Conservation (phyloP, 805 yeast genomes). For the Candida gorgasii region DNA sequence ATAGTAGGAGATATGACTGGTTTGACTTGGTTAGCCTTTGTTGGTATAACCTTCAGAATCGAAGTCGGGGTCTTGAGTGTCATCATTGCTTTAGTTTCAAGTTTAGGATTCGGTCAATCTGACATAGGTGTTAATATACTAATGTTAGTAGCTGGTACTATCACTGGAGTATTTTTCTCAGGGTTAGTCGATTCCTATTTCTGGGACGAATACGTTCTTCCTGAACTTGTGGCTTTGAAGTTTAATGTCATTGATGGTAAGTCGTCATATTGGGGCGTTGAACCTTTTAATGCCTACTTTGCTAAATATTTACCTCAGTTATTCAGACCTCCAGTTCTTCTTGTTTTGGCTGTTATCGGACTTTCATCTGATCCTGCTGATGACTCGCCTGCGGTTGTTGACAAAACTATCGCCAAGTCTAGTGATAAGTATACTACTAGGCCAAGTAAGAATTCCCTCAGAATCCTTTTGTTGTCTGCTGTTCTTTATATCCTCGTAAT, state of each 20-base stretch:
- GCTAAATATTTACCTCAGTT: conserved; percentile 42
- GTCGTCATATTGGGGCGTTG: conserved; percentile 79
- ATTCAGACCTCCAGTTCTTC: conserved; percentile 48
- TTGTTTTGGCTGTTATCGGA: conserved; percentile 36
- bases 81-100: conserved; percentile 48
- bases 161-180: conserved; percentile 52
- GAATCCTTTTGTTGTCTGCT: conserved; percentile 52
- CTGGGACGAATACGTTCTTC: conserved; percentile 65
- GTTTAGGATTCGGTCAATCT: conserved; percentile 48
- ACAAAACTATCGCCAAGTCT: background rate
- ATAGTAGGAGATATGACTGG: conserved; percentile 50
- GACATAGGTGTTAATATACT: conserved; percentile 37
- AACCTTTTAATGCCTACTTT: conserved; percentile 73
- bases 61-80: conserved; percentile 62
- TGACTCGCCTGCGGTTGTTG: conserved; percentile 22
- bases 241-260: conserved; percentile 80
- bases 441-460: conserved; percentile 36
- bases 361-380: conserved; percentile 46
- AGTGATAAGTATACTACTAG: conserved; percentile 25
- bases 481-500: conserved; percentile 57
- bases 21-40: conserved; percentile 56
- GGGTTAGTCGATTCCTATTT: conserved; percentile 67
- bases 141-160: conserved; percentile 28
- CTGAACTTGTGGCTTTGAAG: conserved; percentile 71
- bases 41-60: conserved; percentile 68